Evolutionary conservation across 192 early-diverging fungal genomes (phyloP).

Genomic region (Podila verticillata): DNA sequence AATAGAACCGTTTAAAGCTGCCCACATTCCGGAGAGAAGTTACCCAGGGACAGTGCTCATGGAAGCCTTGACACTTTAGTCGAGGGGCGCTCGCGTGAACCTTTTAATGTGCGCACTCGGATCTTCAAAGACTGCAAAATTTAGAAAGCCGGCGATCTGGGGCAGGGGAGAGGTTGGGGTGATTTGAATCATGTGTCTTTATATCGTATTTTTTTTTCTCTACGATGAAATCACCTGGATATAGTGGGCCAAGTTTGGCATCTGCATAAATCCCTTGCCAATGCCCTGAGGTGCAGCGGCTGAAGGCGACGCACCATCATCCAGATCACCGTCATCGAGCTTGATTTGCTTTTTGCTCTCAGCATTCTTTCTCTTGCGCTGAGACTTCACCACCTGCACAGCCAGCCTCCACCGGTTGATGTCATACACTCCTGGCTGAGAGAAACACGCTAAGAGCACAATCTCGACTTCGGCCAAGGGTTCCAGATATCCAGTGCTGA

Average conservation of each 20-base stretch:
- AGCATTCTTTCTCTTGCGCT: constrained; percentile 8
- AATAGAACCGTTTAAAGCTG: no score
- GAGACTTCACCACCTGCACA: constrained; percentile 52
- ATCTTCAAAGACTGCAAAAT: no score
- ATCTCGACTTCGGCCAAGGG: constrained; percentile 61
- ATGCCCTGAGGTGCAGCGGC: constrained; percentile 12
- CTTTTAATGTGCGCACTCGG: no score
- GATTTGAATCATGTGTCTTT: no score
- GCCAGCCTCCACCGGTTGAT: constrained; percentile 79
- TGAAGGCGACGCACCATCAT: not conserved
- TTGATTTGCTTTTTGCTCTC: not conserved
- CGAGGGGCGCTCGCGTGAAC: no score
- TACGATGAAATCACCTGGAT: constrained; percentile 18
- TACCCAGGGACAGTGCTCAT: no score
- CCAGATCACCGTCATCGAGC: not conserved
- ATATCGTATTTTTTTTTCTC: not conserved
- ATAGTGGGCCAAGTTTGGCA: constrained; percentile 49
- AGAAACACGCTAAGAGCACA: constrained; percentile 64
- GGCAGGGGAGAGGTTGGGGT: no score
- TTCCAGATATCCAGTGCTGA: constrained; percentile 62
- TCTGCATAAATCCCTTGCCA: constrained; percentile 49
- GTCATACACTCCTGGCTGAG: constrained; percentile 73
- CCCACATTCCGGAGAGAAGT: no score
- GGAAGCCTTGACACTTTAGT: no score
- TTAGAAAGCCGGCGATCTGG: no score